phyloP scores from a whole-genome alignment of 1,284 basidiomycete species.

The Ustilago esculenta region DNA sequence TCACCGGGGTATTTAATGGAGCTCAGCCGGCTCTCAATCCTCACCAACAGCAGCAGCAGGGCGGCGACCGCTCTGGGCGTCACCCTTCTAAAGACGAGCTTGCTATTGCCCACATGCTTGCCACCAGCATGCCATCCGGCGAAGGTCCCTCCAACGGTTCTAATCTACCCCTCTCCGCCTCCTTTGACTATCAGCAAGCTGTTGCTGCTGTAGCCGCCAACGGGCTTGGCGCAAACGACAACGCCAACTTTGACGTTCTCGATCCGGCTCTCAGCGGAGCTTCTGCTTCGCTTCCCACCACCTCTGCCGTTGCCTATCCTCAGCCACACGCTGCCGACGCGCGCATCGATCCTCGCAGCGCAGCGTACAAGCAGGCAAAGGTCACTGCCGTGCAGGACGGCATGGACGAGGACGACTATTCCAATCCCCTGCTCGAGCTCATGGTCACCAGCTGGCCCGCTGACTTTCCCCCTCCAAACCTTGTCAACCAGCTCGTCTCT shows the following conservation, averaged over 20 bases:
- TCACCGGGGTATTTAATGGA: slow-evolving; percentile 43
- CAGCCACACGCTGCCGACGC: slow-evolving; percentile 20
- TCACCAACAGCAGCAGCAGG: slow-evolving; percentile 31
- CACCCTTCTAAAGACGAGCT: slow-evolving; percentile 56
- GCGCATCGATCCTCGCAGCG: slow-evolving; percentile 23
- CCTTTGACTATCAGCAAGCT: slow-evolving; percentile 43
- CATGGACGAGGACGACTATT: slow-evolving; percentile 37
- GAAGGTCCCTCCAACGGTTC: slow-evolving; percentile 38
- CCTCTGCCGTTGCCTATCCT: slow-evolving; percentile 6
- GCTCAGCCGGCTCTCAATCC: slow-evolving; percentile 13
- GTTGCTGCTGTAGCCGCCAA: slow-evolving; percentile 40
- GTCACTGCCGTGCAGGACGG: slow-evolving; percentile 37
- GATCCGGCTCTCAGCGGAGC: slow-evolving; percentile 43
- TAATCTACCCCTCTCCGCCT: slow-evolving; percentile 11
- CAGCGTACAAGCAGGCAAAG: slow-evolving; percentile 40
- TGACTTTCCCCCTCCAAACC: slow-evolving; percentile 53
- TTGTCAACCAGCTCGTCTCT: slow-evolving; percentile 48
- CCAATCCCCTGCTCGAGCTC: slow-evolving; percentile 46
- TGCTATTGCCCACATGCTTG: slow-evolving; percentile 56
- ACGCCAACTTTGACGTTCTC: slow-evolving; percentile 32
- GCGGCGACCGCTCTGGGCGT: slow-evolving; percentile 16
- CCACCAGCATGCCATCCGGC: slow-evolving; percentile 58
- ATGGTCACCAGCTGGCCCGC: slow-evolving; percentile 55
- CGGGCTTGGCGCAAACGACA: slow-evolving; percentile 11
- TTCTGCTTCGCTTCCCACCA: slow-evolving; percentile 1